A percentile compares a stretch with the other conserved stretches of the same genome.
Conservation (phyloP, 2,329 filamentous ascomycete species). For the Ophiocordyceps robertsii region DNA sequence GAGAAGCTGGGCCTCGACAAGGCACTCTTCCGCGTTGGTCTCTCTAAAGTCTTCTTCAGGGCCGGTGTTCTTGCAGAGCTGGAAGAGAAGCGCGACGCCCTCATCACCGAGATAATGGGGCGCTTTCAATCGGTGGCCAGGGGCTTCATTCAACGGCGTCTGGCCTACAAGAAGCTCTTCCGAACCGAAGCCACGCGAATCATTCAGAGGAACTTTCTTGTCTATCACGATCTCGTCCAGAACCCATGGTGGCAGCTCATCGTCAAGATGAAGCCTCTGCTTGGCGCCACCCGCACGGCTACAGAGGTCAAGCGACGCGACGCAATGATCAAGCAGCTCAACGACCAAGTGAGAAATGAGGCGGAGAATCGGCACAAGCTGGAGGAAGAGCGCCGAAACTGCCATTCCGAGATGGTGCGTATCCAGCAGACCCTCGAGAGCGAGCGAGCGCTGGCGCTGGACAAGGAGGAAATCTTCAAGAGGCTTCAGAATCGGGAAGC, state of each 20-base stretch:
- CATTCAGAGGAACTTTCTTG: constrained; percentile 86
- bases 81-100: constrained; percentile 84
- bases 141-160: constrained; percentile 76
- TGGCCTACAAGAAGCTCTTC: constrained; percentile 87
- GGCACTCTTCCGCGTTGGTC: constrained; percentile 78
- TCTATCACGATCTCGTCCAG: constrained; percentile 77
- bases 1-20: constrained; percentile 78
- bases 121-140: constrained; percentile 85
- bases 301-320: constrained; percentile 92
- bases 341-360: constrained; percentile 71
- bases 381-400: constrained; percentile 82
- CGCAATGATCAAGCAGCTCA: constrained; percentile 79
- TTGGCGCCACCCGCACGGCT: constrained; percentile 83
- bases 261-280: constrained; percentile 84
- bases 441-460: constrained; percentile 84
- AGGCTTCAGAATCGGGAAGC: constrained; percentile 84
- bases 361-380: constrained; percentile 60
- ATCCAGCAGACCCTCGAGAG: constrained; percentile 93
- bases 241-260: constrained; percentile 98
- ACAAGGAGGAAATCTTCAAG: constrained; percentile 99
- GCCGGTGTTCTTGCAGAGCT: constrained; percentile 91
- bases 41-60: constrained; percentile 97
- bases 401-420: constrained; percentile 73
- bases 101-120: constrained; percentile 89
- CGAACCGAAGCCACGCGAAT: constrained; percentile 88